Percentiles rank a stretch among this genome's conserved stretches.
These are phyloP conservation scores for Epichloe sylvatica DNA, from an alignment of 2,329 filamentous ascomycete species.

Conservation along the genomic window DNA sequence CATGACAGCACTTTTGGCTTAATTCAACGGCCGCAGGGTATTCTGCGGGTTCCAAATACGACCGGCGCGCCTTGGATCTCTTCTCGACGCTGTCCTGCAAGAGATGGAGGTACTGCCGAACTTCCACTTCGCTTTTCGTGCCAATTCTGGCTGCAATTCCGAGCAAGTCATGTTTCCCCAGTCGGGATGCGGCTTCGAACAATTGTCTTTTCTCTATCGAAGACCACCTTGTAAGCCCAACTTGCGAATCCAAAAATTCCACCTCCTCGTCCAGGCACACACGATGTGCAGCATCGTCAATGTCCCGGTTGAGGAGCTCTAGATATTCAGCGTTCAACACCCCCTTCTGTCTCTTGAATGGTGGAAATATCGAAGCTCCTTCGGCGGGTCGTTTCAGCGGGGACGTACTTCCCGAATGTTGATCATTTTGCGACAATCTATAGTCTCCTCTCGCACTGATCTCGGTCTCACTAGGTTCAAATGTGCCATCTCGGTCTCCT, in stretches of 20 bases:
- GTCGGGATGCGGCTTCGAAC: slow-evolving; percentile 49
- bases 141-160: slow-evolving; percentile 49
- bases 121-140: slow-evolving; percentile 62
- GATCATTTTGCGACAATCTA: not conserved
- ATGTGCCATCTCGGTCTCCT: not conserved
- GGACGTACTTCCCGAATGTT: slow-evolving; percentile 6
- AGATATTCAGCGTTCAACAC: slow-evolving; percentile 34
- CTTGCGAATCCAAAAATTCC: slow-evolving; percentile 34
- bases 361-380: slow-evolving; percentile 12
- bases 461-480: slow-evolving; percentile 3
- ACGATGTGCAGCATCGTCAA: slow-evolving; percentile 35
- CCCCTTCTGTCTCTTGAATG: slow-evolving; percentile 32
- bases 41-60: slow-evolving; percentile 34
- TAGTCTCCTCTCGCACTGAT: not conserved
- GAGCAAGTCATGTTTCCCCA: slow-evolving; percentile 48
- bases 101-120: slow-evolving; percentile 52
- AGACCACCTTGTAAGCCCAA: slow-evolving; percentile 61
- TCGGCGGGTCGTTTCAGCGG: slow-evolving; percentile 19
- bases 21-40: slow-evolving; percentile 63
- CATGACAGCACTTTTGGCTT: slow-evolving; percentile 46
- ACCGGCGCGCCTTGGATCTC: slow-evolving; percentile 19
- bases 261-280: slow-evolving; percentile 18
- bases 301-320: slow-evolving; percentile 40
- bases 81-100: slow-evolving; percentile 38
- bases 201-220: slow-evolving; percentile 54